These are phyloP conservation scores for Diaporthe aspalathi DNA, from an alignment of 2,329 filamentous ascomycete species.

Conservation along the genomic window DNA sequence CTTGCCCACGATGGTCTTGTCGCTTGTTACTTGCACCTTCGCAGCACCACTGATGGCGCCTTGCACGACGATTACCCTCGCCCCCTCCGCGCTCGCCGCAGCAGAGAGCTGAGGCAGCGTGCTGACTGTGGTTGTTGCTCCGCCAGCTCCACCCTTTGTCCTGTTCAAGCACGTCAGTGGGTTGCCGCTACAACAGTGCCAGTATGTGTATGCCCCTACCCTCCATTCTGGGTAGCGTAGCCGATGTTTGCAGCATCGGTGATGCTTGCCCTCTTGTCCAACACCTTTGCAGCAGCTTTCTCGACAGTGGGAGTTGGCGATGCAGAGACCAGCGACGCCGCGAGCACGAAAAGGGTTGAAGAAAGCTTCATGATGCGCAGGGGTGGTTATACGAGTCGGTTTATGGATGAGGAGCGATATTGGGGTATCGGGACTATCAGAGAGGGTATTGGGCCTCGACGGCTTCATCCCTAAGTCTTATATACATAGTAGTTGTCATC, in stretches of 20 bases:
- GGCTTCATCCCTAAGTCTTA: not conserved
- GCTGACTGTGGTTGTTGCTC: constrained; percentile 60
- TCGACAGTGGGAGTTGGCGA: constrained; percentile 38
- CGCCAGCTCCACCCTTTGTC: constrained; percentile 61
- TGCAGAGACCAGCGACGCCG: constrained; percentile 20
- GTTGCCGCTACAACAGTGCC: too few relatives aligned
- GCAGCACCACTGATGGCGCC: constrained; percentile 52
- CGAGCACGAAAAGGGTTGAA: not conserved
- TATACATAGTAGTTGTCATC: not conserved
- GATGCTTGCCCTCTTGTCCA: constrained; percentile 41
- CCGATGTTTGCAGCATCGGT: constrained; percentile 49
- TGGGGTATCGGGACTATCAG: not conserved
- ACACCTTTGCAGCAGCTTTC: constrained; percentile 28
- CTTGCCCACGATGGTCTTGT: constrained; percentile 56
- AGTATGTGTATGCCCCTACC: constrained; percentile 39
- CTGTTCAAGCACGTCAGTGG: not conserved
- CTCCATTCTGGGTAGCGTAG: constrained; percentile 60
- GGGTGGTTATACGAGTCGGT: not conserved
- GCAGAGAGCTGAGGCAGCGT: constrained; percentile 57
- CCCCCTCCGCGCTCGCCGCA: constrained; percentile 51
- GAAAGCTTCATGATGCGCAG: constrained; percentile 3
- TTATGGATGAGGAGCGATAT: too few relatives aligned
- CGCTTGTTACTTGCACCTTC: constrained; percentile 54
- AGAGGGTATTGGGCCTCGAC: not conserved
- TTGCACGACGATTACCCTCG: constrained; percentile 49